Base-by-base conservation (phyloP, 108 stramenopile species). In the Cyclostephanos tholiformis region DNA sequence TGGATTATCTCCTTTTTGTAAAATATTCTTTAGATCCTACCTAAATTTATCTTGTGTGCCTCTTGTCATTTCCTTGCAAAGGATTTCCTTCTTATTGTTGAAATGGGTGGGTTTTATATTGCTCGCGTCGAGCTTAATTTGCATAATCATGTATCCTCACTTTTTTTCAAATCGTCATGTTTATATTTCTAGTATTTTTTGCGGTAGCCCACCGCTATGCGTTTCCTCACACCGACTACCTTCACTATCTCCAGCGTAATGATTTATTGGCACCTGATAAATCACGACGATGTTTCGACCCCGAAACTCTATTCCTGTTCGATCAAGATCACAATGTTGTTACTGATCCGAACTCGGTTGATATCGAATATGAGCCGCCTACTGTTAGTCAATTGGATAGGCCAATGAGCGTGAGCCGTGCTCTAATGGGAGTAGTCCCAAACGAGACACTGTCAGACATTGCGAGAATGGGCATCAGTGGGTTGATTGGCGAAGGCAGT, bases 191-290 rank as follows among this genome's bases (percentile, higher is more conserved):
- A 84, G 75, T 88, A 13, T 44, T 77, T 48, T 85, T 82, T 17
- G 84, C 87, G 12, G 41, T 88, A 2, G 71, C 80, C 23, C 84
- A 85, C 51, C 72, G 68, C 30, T 79, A 82, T 64, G 74, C 87
- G 14, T 88, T 88, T 27, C 76, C 84, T 41, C 83, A 86, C 66
- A 77, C 74, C 8, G 85, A 86, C 52, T 86, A 85, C 57, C 22
- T 79, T 38, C 80, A 76, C 48, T 76, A 81, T 52, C 62, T 76
- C 29, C 75, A 59, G 23, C 75, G 69, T n/a, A 26, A 64, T 39
- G 12, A 8, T 12, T 51, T 39, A 39, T 44, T 50, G 14, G 56
- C 60, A 8, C 20, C 39, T 44, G 50, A 10, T 17, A 17, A 20
- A 20, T 20, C 19, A 8, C 50, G 50, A 10, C 50, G 50, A 20